Percentiles rank a stretch among this genome's conserved stretches.
phyloP scores from a whole-genome alignment of 2,329 filamentous ascomycete species.

The Diaporthe velutina region DNA sequence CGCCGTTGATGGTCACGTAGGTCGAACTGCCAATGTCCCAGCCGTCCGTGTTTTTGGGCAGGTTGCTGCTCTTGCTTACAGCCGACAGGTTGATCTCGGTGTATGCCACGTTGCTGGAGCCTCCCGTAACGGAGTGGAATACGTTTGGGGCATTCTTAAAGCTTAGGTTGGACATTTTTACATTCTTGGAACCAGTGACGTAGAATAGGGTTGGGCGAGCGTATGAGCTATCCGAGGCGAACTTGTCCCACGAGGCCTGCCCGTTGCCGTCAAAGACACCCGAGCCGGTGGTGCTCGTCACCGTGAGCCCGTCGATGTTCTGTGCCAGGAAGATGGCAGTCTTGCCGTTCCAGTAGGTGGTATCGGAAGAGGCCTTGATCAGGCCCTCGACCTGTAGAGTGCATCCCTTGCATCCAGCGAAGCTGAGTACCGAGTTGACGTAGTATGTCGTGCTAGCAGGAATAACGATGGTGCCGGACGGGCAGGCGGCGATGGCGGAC shows the following conservation, averaged over 20 bases:
- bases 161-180: background rate
- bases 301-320: background rate
- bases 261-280: background rate
- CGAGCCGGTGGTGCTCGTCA: slow-evolving; percentile 5
- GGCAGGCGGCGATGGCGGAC: background rate
- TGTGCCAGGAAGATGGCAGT: slow-evolving; percentile 1
- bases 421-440: background rate
- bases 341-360: background rate
- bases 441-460: background rate
- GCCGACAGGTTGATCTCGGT: background rate
- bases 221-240: background rate
- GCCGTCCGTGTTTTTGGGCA: background rate
- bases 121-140: background rate
- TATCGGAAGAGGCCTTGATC: background rate
- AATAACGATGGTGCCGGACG: background rate
- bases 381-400: background rate
- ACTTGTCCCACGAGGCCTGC: slow-evolving; percentile 4
- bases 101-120: background rate
- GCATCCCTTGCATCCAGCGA: background rate
- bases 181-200: background rate
- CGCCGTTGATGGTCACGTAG: background rate
- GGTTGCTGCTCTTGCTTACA: background rate
- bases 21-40: background rate
- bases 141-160: background rate
- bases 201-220: background rate